phyloP scores from a whole-genome alignment of 306 rosid species.

The Bauhinia variegata region DNA sequence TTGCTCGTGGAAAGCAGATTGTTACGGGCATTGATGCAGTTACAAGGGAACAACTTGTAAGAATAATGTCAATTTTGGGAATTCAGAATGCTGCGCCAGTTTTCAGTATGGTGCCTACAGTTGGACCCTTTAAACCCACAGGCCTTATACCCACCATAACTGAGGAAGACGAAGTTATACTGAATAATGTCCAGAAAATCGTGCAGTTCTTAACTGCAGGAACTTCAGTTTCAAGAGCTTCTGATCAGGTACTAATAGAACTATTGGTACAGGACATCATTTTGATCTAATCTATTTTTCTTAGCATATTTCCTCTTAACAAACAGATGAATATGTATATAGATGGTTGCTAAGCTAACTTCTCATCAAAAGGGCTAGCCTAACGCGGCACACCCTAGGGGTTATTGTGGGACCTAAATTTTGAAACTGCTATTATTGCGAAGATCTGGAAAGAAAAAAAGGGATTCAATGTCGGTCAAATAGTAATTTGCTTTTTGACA shows the following conservation, averaged over 20 bases:
- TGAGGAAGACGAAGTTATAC: slow-evolving; percentile 85
- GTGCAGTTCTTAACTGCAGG: slow-evolving; percentile 86
- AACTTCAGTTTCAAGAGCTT: slow-evolving; percentile 63
- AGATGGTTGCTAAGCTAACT: no score
- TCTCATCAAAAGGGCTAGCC: no score
- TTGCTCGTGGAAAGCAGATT: slow-evolving; percentile 58
- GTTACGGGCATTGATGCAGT: slow-evolving; percentile 96
- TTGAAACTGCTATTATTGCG: no score
- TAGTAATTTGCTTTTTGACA: no score
- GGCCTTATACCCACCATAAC: slow-evolving; percentile 83
- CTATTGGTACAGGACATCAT: slow-evolving; percentile 1
- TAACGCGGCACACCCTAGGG: no score
- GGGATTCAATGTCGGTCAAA: no score
- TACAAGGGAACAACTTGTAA: slow-evolving; percentile 90
- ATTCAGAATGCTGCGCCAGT: slow-evolving; percentile 74
- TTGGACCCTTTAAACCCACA: slow-evolving; percentile 77
- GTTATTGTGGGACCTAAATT: no score
- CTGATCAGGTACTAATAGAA: slow-evolving; percentile 65
- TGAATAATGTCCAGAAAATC: slow-evolving; percentile 87
- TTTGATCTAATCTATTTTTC: background rate
- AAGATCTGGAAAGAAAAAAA: no score
- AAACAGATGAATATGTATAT: slow-evolving; percentile 7
- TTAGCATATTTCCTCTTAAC: slow-evolving; percentile 8
- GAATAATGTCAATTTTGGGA: slow-evolving; percentile 70
- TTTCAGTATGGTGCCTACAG: slow-evolving; percentile 83